A percentile compares a stretch with the other conserved stretches of the same genome.
Evolutionary conservation across 306 rosid genomes (phyloP).

Genomic region (Macrotyloma uniflorum): DNA sequence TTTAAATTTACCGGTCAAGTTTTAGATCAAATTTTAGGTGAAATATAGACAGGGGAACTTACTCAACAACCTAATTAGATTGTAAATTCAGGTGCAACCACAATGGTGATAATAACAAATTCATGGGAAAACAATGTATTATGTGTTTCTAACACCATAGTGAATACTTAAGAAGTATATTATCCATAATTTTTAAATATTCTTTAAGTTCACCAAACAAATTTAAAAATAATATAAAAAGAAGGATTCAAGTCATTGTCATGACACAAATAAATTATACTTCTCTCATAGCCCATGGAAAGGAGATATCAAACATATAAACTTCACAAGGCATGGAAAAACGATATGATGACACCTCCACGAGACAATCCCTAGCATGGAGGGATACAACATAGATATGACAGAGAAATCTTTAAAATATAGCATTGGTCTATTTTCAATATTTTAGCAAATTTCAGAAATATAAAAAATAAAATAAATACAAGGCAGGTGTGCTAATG

Average conservation of each 20-base stretch:
- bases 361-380: not conserved
- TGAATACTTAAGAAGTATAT: not conserved
- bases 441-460: not conserved
- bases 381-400: not conserved
- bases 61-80: conserved; percentile 5
- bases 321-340: not conserved
- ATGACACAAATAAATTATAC: not conserved
- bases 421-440: not conserved
- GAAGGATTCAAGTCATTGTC: not conserved
- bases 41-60: conserved; percentile 8
- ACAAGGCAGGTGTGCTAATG: not conserved
- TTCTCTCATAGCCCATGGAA: not conserved
- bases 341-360: not conserved
- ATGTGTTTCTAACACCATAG: not conserved
- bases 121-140: not conserved
- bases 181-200: not conserved
- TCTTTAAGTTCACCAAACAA: not conserved
- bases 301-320: not conserved
- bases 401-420: not conserved
- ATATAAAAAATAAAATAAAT: not conserved
- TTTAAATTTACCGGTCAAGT: conserved; percentile 23
- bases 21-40: conserved; percentile 16
- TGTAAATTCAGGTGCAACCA: not conserved
- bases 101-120: not conserved
- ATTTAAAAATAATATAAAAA: not conserved